Percentiles rank a stretch among this genome's conserved stretches.
Conservation (phyloP, 768 basidiomycete species). For the Neoboletus magnificus region DNA sequence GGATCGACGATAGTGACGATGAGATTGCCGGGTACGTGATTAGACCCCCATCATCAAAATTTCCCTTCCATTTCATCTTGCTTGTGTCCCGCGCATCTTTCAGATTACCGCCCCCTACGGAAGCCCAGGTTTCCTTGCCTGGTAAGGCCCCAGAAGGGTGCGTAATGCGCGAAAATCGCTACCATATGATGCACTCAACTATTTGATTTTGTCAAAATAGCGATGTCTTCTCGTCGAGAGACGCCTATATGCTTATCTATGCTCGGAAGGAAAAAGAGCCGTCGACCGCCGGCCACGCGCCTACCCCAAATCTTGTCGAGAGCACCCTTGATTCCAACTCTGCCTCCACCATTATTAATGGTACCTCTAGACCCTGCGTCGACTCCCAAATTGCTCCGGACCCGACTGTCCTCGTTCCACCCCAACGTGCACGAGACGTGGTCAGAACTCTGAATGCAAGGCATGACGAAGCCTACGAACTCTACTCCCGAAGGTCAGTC, state of each 20-base stretch:
- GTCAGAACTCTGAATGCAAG: slow-evolving; percentile 53
- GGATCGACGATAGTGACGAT: slow-evolving; percentile 60
- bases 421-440: slow-evolving; percentile 50
- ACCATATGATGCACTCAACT: slow-evolving; percentile 11
- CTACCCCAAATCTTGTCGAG: slow-evolving; percentile 15
- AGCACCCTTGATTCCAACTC: slow-evolving; percentile 16
- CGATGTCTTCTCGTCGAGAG: slow-evolving; percentile 63
- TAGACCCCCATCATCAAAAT: slow-evolving; percentile 10
- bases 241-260: slow-evolving; percentile 97
- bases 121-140: slow-evolving; percentile 25
- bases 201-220: slow-evolving; percentile 31
- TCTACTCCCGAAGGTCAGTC: slow-evolving; percentile 46
- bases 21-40: slow-evolving; percentile 37
- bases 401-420: slow-evolving; percentile 41
- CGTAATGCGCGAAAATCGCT: slow-evolving; percentile 74
- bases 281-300: slow-evolving; percentile 12
- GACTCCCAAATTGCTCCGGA: slow-evolving; percentile 8
- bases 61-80: slow-evolving; percentile 17
- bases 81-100: slow-evolving; percentile 4
- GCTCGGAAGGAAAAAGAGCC: slow-evolving; percentile 40
- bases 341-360: slow-evolving; percentile 19
- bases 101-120: slow-evolving; percentile 21
- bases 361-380: slow-evolving; percentile 13
- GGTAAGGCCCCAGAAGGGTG: slow-evolving; percentile 57
- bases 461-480: slow-evolving; percentile 53